Percentiles rank a stretch among this genome's conserved stretches.
These are phyloP conservation scores for Lodderomyces theae DNA, from an alignment of 1,139 yeast genomes.

Conservation along the genomic window DNA sequence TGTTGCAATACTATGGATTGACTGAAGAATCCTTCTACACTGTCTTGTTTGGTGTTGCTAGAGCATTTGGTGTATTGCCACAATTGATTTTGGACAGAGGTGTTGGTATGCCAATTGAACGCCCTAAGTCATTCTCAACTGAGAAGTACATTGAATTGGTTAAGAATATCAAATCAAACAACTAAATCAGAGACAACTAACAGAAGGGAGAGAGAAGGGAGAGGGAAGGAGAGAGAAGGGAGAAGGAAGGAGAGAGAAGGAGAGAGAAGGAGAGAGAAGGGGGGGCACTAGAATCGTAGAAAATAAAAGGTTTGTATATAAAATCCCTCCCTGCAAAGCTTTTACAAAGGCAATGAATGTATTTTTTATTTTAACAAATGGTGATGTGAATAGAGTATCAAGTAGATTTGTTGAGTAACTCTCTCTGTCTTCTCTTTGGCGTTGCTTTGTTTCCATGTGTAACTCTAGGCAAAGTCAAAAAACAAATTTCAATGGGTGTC, in stretches of 20 bases:
- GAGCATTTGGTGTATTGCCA: constrained; percentile 97
- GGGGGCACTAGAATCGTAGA: neutral
- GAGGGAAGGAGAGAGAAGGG: too few species aligned
- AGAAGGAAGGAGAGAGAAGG: too few species aligned
- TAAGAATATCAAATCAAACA: constrained; percentile 38
- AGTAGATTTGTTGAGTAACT: too few species aligned
- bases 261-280: neutral
- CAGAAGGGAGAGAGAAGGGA: neutral
- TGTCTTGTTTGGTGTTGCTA: constrained; percentile 95
- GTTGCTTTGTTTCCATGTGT: too few species aligned
- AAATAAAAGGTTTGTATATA: neutral
- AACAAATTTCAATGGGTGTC: too few species aligned
- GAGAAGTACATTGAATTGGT: constrained; percentile 64
- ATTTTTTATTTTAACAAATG: neutral
- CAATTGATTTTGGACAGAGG: constrained; percentile 97
- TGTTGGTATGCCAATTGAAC: constrained; percentile 91
- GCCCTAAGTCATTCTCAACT: constrained; percentile 94
- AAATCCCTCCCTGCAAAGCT: neutral
- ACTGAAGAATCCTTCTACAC: constrained; percentile 96
- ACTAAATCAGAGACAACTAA: constrained; percentile 1
- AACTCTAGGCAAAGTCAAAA: too few species aligned
- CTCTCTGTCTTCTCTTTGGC: too few species aligned
- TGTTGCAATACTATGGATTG: constrained; percentile 95
- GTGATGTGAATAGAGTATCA: neutral
- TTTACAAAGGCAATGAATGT: too few species aligned